Base-by-base conservation (phyloP, 1,284 basidiomycete genomes). In the Naganishia cerealis region DNA sequence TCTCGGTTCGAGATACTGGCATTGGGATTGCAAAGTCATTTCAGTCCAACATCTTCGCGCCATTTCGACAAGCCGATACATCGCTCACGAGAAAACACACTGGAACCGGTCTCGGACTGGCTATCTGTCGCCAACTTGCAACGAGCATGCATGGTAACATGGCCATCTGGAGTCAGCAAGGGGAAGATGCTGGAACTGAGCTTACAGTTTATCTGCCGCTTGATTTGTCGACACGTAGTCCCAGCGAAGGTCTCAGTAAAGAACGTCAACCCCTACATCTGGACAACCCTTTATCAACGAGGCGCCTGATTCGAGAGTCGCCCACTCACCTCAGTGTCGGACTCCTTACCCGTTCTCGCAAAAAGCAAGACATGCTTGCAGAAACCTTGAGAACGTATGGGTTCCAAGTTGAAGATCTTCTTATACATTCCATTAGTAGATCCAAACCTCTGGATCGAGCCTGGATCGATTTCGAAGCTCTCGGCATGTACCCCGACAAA, bases 41-140 rank as follows among this genome's bases (percentile, higher is more conserved):
- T 21, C 59, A 57, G 50, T 42, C 42, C 50, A 24, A 53, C 16
- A 66, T 72, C 50, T 72, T 72, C 48, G 66, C 69, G 48, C 72
- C 72, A 43, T 72, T 71, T 55, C 66, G 68, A 38, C 72, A 72
- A 56, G 72, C 70, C 18, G 72, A 72, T 52, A 71, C 70, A 33
- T 70, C 68, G 26, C 69, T 70, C 15, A 72, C 72, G 15, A 48
- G 72, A 16, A 71, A 67, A 18, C 72, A 72, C 46, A 69, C 71
- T 39, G 72, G 72, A 13, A 71, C 72, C 15, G 72, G 72, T 18
- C 58, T 72, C 7, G 72, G 72, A 1, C 58, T 70, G 1, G 68
- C 68, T 15, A 70, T 70, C 57, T 66, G 68, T 53, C 55, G 67
- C 39, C 68, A 70, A 38, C 53, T 70, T 13, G 65, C 65, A 12